phyloP scores from a whole-genome alignment of 495 filamentous ascomycete species.

The Tuber magnatum region DNA sequence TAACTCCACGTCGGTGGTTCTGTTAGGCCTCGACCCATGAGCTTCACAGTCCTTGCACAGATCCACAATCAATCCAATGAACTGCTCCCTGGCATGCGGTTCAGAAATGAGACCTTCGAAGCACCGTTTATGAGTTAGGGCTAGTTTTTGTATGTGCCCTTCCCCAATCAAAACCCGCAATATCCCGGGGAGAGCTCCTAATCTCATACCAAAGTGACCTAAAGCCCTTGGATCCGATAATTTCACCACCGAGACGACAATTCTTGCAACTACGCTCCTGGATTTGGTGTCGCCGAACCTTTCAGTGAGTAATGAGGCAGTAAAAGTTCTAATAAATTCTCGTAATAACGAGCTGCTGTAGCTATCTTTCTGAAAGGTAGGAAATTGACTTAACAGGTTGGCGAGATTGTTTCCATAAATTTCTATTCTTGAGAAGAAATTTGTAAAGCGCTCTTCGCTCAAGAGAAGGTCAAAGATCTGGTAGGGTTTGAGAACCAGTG shows the following conservation, averaged over 20 bases:
- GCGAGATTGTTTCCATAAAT: slow-evolving; percentile 8
- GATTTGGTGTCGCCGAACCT: background rate
- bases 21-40: background rate
- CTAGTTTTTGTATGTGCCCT: background rate
- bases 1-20: background rate
- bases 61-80: background rate
- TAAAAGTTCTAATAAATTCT: slow-evolving; percentile 9
- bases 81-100: background rate
- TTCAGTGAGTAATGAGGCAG: slow-evolving; percentile 13
- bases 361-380: background rate
- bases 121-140: background rate
- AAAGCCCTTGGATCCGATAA: slow-evolving; percentile 7
- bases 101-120: background rate
- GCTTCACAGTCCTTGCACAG: background rate
- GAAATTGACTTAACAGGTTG: slow-evolving; percentile 1
- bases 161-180: slow-evolving; percentile 7
- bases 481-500: slow-evolving; percentile 10
- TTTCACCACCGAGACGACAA: slow-evolving; percentile 10
- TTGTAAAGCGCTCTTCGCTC: slow-evolving; percentile 5
- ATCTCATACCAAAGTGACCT: background rate
- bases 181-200: slow-evolving; percentile 13
- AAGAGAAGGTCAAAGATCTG: slow-evolving; percentile 16
- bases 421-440: slow-evolving; percentile 12
- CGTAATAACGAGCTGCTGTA: background rate
- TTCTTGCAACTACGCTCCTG: background rate